Base-by-base conservation (phyloP, 1,284 basidiomycete genomes). In the Hemileia vastatrix region DNA sequence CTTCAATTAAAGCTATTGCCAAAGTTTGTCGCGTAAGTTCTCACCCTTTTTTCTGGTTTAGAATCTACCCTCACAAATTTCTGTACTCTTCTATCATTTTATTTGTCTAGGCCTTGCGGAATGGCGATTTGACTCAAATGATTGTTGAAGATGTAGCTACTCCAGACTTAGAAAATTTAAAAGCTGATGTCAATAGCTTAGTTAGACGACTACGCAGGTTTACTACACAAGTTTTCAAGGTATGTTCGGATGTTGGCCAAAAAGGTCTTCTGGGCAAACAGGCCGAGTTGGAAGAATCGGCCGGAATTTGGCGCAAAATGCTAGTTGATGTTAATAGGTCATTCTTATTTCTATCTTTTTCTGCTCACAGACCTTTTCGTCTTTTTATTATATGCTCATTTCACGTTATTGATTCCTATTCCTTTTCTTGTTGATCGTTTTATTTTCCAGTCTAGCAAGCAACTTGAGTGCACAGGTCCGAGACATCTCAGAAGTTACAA, bases 301-400 rank as follows among this genome's bases (percentile, higher is more conserved):
- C 60, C 6, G 60, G 60, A 3, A 62, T 62, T 13, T 62, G 60
- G 60, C n/a, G 60, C 5, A 62, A 62, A 48, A 62, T 62, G 60
- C 33, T 62, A 31, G 60, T 62, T 5, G 60, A 62, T 47, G 60
- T 62, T 8, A 61, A 61, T 19, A 61, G 58, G 58, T 61, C n/a
- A n/a, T n/a, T n/a, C n/a, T n/a, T n/a, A n/a, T n/a, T n/a, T n/a
- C n/a, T n/a, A n/a, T n/a, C n/a, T n/a, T n/a, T n/a, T n/a, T n/a
- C n/a, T n/a, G n/a, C n/a, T n/a, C n/a, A n/a, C n/a, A n/a, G n/a
- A 15, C 31, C 24, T 31, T 31, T 23, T 23, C 31, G 31, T 18
- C n/a, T 19, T 44, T 43, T 11, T 9, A 23, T 54, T 6, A 54
- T 23, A 13, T 27, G 6, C 6, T 15, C 1, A n/a, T 15, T 5